A percentile compares a stretch with the other conserved stretches of the same genome.
Conservation (phyloP, 2,329 filamentous ascomycete genomes). For the Beauveria australis region DNA sequence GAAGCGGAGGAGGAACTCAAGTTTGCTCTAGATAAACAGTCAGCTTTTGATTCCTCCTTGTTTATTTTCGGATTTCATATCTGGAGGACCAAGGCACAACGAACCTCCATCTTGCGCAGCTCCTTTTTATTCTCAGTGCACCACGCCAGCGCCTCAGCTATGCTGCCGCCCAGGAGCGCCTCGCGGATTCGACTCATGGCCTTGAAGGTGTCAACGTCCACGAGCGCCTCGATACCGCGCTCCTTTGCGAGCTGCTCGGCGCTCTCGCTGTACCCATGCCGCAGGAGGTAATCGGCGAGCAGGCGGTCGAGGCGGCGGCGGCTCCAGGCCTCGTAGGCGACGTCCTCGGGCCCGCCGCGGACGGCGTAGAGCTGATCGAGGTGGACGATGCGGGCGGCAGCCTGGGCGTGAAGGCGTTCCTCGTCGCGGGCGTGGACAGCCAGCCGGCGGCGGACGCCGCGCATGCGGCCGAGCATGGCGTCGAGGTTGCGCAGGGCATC, state of each 20-base stretch:
- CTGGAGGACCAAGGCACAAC: constrained; percentile 18
- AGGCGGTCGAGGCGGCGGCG: constrained; percentile 72
- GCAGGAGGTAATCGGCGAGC: constrained; percentile 84
- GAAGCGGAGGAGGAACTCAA: constrained; percentile 87
- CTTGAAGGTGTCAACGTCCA: constrained; percentile 83
- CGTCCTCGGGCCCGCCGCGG: constrained; percentile 72
- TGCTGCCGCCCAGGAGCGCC: constrained; percentile 61
- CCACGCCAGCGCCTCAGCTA: constrained; percentile 77
- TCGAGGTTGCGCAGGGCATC: constrained; percentile 77
- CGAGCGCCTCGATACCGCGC: constrained; percentile 69
- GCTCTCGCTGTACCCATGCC: constrained; percentile 72
- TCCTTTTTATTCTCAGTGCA: constrained; percentile 90
- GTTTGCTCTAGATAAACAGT: constrained; percentile 49
- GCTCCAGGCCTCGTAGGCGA: constrained; percentile 90
- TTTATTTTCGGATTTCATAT: background rate
- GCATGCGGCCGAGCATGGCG: constrained; percentile 75
- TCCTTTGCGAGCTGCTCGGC: constrained; percentile 67
- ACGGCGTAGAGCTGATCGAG: constrained; percentile 74
- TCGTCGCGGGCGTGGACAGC: constrained; percentile 72
- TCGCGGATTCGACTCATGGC: constrained; percentile 71
- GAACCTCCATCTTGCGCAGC: constrained; percentile 74
- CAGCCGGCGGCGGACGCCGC: constrained; percentile 82
- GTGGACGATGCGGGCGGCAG: constrained; percentile 69
- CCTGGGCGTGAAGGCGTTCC: constrained; percentile 63
- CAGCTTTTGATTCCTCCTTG: no score